Evolutionary conservation across 257 asterid genomes (phyloP), one percentile per base, ranked within the genome.

Genomic region (Apocynum venetum): DNA sequence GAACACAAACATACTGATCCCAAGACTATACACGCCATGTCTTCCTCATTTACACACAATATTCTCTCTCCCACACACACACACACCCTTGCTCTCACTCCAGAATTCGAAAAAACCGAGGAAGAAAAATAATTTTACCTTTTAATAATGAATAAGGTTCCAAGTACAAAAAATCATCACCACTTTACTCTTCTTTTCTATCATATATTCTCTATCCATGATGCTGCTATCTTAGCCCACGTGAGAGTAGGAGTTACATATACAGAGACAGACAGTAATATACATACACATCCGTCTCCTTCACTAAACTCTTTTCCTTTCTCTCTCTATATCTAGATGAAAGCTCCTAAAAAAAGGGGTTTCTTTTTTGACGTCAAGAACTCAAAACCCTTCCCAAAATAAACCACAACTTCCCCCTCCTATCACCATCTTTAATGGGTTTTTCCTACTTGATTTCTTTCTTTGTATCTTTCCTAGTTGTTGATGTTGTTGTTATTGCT

Each of bases 151-250:
- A 82, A 79, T 85, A 85, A 61, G 61, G 76, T 77, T 49, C 76
- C 65, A 87, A 86, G 88, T 83, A 90, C 90, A 78, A 83, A 80
- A 88, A 82, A 88, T 84, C 83, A 88, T 81, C 83, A 86, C 80
- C 79, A 79, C 72, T 80, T 83, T 80, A 73, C 85, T 86, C 86
- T 78, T 81, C 80, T 77, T 80, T 81, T 84, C 79, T 85, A 82
- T 87, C 86, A 84, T 79, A 83, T 71, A 72, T 75, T 83, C 81
- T 82, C 79, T 76, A 75, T 85, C 82, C 76, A 77, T 72, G 87
- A 86, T 84, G 87, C 80, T 82, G 81, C 79, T 86, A 89, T 84
- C 83, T 75, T 86, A 82, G 87, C 93, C 85, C 98, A 93, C 98
- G 97, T 91, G 96, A 85, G 92, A 86, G 80, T 74, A 80, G 36